These are phyloP conservation scores for Colletotrichum magnum DNA, from an alignment of 2,329 filamentous ascomycete species.

Conservation along the genomic window DNA sequence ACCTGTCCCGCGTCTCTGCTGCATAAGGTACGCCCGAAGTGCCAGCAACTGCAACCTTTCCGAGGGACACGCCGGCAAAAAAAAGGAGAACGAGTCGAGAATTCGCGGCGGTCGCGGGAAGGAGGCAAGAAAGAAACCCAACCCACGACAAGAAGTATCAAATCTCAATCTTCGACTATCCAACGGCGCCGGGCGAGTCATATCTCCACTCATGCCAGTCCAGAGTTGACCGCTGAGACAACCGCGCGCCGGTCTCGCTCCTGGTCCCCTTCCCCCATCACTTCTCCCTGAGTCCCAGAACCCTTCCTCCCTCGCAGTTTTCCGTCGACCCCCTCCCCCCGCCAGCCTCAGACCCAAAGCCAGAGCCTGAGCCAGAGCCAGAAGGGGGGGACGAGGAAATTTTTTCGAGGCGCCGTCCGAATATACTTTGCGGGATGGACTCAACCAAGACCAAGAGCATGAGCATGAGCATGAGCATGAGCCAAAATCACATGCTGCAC, in stretches of 20 bases:
- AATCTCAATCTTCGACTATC: conserved; percentile 2
- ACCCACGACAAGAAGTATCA: neutral
- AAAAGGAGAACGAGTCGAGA: neutral
- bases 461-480: conserved; percentile 49
- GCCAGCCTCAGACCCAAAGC: neutral
- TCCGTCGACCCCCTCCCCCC: conserved; percentile 29
- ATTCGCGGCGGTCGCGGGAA: neutral
- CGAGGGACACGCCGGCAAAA: neutral
- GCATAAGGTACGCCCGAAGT: conserved; percentile 1
- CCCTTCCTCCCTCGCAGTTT: conserved; percentile 4
- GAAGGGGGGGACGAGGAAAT: neutral
- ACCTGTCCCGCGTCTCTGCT: conserved; percentile 23
- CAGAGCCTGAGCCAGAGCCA: neutral
- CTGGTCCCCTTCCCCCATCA: conserved; percentile 26
- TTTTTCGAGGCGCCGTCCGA: conserved; percentile 32
- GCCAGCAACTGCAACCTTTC: conserved; percentile 11
- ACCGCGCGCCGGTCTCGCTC: conserved; percentile 39
- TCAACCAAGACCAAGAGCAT: conserved; percentile 42
- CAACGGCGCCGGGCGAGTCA: conserved; percentile 31
- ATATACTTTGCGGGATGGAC: conserved; percentile 40
- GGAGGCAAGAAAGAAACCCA: neutral
- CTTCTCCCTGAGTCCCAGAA: no score
- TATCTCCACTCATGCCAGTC: conserved; percentile 39
- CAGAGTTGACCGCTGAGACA: conserved; percentile 40
- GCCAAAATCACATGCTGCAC: conserved; percentile 63